Conservation (phyloP, 768 basidiomycete genomes). For the Fomitopsis pulvina region DNA sequence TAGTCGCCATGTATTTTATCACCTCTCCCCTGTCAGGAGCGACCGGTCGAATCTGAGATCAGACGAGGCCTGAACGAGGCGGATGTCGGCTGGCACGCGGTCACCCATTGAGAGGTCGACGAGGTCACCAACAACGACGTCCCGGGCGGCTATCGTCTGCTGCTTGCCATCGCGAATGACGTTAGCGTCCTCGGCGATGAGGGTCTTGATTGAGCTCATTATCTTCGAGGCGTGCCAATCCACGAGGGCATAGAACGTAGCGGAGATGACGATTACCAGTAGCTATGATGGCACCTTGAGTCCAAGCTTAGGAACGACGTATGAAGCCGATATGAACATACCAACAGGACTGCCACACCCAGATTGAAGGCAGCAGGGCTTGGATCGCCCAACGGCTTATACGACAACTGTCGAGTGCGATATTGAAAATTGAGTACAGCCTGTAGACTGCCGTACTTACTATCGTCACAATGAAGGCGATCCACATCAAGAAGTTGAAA, state of each 20-base stretch:
- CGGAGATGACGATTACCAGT: slow-evolving; percentile 35
- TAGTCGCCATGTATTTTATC: slow-evolving; percentile 9
- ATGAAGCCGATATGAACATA: slow-evolving; percentile 32
- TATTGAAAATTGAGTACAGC: background rate
- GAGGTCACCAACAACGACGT: slow-evolving; percentile 63
- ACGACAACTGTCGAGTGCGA: slow-evolving; percentile 42
- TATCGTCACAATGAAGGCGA: slow-evolving; percentile 42
- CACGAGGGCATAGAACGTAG: slow-evolving; percentile 43
- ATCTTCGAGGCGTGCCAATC: slow-evolving; percentile 52
- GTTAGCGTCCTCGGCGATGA: slow-evolving; percentile 58
- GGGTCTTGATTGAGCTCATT: slow-evolving; percentile 58
- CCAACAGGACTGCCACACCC: slow-evolving; percentile 52
- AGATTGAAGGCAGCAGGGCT: slow-evolving; percentile 48
- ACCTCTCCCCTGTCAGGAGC: slow-evolving; percentile 57
- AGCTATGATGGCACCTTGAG: slow-evolving; percentile 42
- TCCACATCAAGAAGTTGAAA: slow-evolving; percentile 51
- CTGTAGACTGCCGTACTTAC: slow-evolving; percentile 20
- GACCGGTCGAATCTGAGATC: slow-evolving; percentile 59
- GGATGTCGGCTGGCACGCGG: slow-evolving; percentile 65
- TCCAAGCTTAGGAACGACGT: slow-evolving; percentile 23
- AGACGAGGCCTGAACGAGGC: slow-evolving; percentile 52
- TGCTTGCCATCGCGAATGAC: slow-evolving; percentile 47
- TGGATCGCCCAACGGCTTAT: slow-evolving; percentile 47
- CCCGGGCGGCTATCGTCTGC: slow-evolving; percentile 41
- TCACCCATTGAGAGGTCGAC: slow-evolving; percentile 57